These are phyloP conservation scores for Tillandsia leiboldiana DNA, from an alignment of 176 grass and related monocot genomes.

Conservation along the genomic window DNA sequence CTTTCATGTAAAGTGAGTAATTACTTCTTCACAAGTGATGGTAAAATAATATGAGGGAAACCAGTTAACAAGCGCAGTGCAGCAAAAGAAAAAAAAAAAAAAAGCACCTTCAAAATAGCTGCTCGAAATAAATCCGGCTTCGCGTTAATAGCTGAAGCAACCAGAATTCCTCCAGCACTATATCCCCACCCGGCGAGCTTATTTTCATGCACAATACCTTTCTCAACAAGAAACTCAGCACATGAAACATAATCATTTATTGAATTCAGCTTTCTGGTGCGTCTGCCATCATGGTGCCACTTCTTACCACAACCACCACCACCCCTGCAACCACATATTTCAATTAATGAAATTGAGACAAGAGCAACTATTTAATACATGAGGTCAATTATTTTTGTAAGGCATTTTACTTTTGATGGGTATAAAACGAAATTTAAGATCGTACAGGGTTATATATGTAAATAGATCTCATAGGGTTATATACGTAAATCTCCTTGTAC, in stretches of 20 bases:
- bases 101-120: constrained; percentile 76
- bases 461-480: too few relatives aligned
- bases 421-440: too few relatives aligned
- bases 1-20: not conserved
- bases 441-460: too few relatives aligned
- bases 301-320: constrained; percentile 77
- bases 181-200: constrained; percentile 93
- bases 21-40: not conserved
- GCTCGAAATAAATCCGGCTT: constrained; percentile 76
- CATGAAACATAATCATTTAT: constrained; percentile 87
- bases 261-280: constrained; percentile 64
- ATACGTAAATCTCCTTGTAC: too few relatives aligned
- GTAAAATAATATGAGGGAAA: not conserved
- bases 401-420: too few relatives aligned
- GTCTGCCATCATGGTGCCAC: constrained; percentile 73
- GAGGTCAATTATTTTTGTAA: too few relatives aligned
- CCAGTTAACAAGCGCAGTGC: not conserved
- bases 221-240: constrained; percentile 84
- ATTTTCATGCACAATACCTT: constrained; percentile 73
- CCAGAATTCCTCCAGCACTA: constrained; percentile 81
- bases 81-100: not conserved
- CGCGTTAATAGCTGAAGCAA: constrained; percentile 82
- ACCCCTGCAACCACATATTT: constrained; percentile 45
- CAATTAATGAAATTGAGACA: constrained; percentile 14
- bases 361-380: not conserved